Percentiles rank a stretch among this genome's conserved stretches.
These are phyloP conservation scores for Trichoderma semiorbis DNA, from an alignment of 2,329 filamentous ascomycete species.

Conservation along the genomic window DNA sequence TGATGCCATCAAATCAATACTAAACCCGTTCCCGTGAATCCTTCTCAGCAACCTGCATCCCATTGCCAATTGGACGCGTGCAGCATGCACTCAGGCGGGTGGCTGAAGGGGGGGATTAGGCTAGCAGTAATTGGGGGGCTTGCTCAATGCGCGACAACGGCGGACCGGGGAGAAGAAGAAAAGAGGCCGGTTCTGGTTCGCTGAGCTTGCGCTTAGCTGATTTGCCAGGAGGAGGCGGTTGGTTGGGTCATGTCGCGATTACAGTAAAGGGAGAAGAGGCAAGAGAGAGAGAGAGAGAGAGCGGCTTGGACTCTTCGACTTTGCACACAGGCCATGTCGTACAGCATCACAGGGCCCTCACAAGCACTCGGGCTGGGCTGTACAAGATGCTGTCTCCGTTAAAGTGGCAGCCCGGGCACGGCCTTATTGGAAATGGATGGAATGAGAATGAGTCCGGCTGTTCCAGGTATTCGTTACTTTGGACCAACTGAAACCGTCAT, in stretches of 20 bases:
- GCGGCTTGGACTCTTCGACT: not conserved
- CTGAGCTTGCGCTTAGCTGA: not conserved
- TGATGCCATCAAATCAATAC: not conserved
- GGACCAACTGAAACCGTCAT: not conserved
- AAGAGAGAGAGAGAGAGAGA: not conserved
- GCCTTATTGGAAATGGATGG: not conserved
- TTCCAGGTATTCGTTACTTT: not conserved
- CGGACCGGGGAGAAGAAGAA: constrained; percentile 3
- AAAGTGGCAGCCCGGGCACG: not conserved
- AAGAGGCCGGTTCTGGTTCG: constrained; percentile 13
- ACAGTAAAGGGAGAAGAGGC: not conserved
- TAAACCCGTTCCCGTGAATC: not conserved
- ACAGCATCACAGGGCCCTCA: not conserved
- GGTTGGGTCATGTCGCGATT: not conserved
- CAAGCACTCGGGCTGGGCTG: not conserved
- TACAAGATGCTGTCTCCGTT: not conserved
- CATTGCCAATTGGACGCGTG: not conserved
- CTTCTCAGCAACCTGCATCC: not conserved
- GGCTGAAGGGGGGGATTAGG: constrained; percentile 1
- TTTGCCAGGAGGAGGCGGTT: not conserved
- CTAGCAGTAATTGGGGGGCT: constrained; percentile 15
- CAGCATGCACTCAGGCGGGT: constrained; percentile 7
- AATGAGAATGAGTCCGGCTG: not conserved
- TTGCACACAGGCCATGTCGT: not conserved
- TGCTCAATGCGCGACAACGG: constrained; percentile 18